phyloP scores from a whole-genome alignment of 805 yeast species.

The Martiniozyma abietophila region DNA sequence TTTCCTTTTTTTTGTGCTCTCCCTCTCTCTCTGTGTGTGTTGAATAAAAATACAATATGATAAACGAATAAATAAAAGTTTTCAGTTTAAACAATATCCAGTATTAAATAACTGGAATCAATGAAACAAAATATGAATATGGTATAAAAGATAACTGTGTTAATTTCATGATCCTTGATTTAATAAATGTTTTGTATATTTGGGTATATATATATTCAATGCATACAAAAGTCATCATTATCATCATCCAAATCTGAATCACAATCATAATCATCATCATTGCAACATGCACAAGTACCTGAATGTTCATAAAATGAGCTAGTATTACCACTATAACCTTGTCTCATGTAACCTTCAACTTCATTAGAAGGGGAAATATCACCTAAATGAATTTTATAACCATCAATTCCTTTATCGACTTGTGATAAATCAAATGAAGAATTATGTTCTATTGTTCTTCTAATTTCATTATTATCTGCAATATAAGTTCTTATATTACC shows the following conservation, averaged over 20 bases:
- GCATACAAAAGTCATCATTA: constrained; percentile 14
- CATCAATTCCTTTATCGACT: constrained; percentile 28
- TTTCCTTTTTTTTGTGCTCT: too few relatives aligned
- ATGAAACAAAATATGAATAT: too few relatives aligned
- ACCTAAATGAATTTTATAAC: constrained; percentile 26
- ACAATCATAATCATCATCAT: constrained; percentile 15
- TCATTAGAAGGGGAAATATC: constrained; percentile 25
- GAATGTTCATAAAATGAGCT: constrained; percentile 11
- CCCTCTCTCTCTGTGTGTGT: too few relatives aligned
- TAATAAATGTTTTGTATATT: too few relatives aligned
- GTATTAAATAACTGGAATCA: too few relatives aligned
- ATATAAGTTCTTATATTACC: constrained; percentile 43
- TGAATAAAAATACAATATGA: too few relatives aligned
- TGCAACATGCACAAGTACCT: constrained; percentile 7
- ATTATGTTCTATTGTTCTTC: constrained; percentile 40
- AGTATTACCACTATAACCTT: constrained; percentile 17
- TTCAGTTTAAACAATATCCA: too few relatives aligned
- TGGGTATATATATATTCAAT: constrained; percentile 1
- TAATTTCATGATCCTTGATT: too few relatives aligned
- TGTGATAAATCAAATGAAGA: constrained; percentile 27
- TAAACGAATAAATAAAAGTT: too few relatives aligned
- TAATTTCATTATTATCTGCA: constrained; percentile 34
- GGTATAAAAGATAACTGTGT: not conserved
- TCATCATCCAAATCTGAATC: constrained; percentile 22
- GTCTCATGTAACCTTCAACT: constrained; percentile 26